A percentile compares a stretch with the other conserved stretches of the same genome.
These are phyloP conservation scores for Excoecaria cochinchinensis DNA, from an alignment of 345 rosid genomes.

Conservation along the genomic window DNA sequence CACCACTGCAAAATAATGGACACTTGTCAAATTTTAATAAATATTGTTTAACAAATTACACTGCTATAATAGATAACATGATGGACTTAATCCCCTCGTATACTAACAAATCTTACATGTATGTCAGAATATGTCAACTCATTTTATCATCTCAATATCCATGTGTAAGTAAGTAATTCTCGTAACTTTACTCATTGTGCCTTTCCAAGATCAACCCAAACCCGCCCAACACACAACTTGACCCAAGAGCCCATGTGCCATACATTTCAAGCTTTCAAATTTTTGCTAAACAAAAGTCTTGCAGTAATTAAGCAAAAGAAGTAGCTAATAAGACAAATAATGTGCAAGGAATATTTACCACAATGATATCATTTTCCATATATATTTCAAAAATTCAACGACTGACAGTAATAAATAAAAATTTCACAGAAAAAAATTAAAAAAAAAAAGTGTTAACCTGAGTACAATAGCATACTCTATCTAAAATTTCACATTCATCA, in stretches of 20 bases:
- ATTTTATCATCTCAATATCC: too few relatives aligned
- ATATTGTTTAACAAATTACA: not conserved
- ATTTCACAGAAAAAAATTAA: too few relatives aligned
- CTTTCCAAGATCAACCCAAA: not conserved
- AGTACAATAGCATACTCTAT: too few relatives aligned
- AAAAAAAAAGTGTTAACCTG: too few relatives aligned
- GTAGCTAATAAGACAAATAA: not conserved
- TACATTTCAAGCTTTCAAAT: not conserved
- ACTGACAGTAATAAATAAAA: too few relatives aligned
- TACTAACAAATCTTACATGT: too few relatives aligned
- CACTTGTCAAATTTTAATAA: not conserved
- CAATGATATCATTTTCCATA: not conserved
- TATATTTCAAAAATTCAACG: too few relatives aligned
- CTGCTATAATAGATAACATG: not conserved
- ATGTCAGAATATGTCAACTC: too few relatives aligned
- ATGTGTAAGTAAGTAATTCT: not conserved
- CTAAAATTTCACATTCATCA: not conserved
- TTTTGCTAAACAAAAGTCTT: not conserved
- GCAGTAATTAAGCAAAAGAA: not conserved
- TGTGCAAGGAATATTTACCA: conserved; percentile 1
- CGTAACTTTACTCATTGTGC: not conserved
- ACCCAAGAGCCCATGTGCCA: not conserved
- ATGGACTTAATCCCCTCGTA: not conserved
- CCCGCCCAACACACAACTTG: not conserved
- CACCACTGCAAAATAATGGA: conserved; percentile 61